These are phyloP conservation scores for Rhypophila decipiens DNA, from an alignment of 495 filamentous ascomycete species.

Conservation along the genomic window DNA sequence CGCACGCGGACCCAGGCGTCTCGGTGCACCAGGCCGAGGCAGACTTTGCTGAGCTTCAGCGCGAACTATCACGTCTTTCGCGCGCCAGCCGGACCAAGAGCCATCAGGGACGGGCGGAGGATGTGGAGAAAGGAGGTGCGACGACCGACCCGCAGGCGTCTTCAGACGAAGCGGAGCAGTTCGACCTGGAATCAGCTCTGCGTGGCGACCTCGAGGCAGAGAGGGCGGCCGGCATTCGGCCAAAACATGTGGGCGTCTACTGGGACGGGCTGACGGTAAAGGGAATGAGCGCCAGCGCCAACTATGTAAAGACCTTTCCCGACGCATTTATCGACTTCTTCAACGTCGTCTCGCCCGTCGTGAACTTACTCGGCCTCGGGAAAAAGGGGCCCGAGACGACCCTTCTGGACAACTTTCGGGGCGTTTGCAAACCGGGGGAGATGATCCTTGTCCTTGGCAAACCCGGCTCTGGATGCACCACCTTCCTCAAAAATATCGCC, in stretches of 20 bases:
- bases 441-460: constrained; percentile 87
- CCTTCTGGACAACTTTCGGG: constrained; percentile 49
- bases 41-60: constrained; percentile 69
- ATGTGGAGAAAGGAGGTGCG: constrained; percentile 36
- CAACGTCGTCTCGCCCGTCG: constrained; percentile 56
- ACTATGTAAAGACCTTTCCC: constrained; percentile 76
- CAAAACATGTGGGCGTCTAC: constrained; percentile 73
- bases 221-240: constrained; percentile 65
- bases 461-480: constrained; percentile 82
- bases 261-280: constrained; percentile 75
- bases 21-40: constrained; percentile 68
- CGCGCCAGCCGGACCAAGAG: constrained; percentile 37
- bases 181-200: constrained; percentile 65
- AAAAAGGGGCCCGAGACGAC: constrained; percentile 61
- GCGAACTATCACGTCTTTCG: constrained; percentile 63
- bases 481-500: constrained; percentile 77
- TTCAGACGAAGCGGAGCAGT: constrained; percentile 49
- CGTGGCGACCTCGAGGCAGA: constrained; percentile 64
- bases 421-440: constrained; percentile 66
- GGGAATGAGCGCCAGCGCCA: constrained; percentile 69
- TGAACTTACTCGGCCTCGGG: constrained; percentile 51
- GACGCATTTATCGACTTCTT: constrained; percentile 74
- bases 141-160: constrained; percentile 46
- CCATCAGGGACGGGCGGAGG: constrained; percentile 30
- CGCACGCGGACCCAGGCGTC: constrained; percentile 43